These are phyloP conservation scores for Dothidotthia symphoricarpi DNA, from an alignment of 2,329 filamentous ascomycete genomes.

Conservation along the genomic window DNA sequence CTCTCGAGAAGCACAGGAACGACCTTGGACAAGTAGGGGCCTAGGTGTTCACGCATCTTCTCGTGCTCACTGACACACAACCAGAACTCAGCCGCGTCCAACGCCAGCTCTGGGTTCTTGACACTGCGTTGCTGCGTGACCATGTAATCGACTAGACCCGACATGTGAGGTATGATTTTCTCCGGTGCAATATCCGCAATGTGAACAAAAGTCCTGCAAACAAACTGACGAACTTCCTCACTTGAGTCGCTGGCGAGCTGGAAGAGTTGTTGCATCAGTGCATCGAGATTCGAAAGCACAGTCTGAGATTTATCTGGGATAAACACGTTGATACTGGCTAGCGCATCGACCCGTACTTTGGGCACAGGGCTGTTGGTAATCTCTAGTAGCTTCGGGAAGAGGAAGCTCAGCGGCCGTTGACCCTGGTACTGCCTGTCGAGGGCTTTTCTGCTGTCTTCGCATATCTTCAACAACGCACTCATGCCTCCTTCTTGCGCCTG, in stretches of 20 bases:
- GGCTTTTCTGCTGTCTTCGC: slow-evolving; percentile 88
- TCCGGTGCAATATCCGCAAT: slow-evolving; percentile 88
- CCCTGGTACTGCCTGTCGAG: slow-evolving; percentile 86
- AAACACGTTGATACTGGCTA: slow-evolving; percentile 89
- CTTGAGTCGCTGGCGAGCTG: slow-evolving; percentile 72
- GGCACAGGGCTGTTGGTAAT: slow-evolving; percentile 75
- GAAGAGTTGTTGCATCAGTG: slow-evolving; percentile 80
- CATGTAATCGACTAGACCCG: slow-evolving; percentile 88
- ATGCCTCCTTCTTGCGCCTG: slow-evolving; percentile 90
- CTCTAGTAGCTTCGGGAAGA: slow-evolving; percentile 86
- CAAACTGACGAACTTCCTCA: slow-evolving; percentile 82
- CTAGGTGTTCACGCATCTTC: slow-evolving; percentile 71
- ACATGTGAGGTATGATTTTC: slow-evolving; percentile 84
- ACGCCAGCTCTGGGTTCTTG: slow-evolving; percentile 83
- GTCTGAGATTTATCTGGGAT: slow-evolving; percentile 80
- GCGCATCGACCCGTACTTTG: slow-evolving; percentile 75
- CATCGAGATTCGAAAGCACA: slow-evolving; percentile 75
- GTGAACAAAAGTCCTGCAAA: slow-evolving; percentile 89
- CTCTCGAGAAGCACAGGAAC: slow-evolving; percentile 87
- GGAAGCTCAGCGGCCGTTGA: slow-evolving; percentile 79
- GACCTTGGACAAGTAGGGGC: slow-evolving; percentile 77
- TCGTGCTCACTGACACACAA: slow-evolving; percentile 87
- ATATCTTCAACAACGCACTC: slow-evolving; percentile 90
- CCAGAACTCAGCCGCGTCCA: slow-evolving; percentile 98
- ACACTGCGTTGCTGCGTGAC: slow-evolving; percentile 78